A percentile compares a stretch with the other conserved stretches of the same genome.
Evolutionary conservation across 192 early-diverging fungal species (phyloP).

Genomic region (Coemansia reversa): DNA sequence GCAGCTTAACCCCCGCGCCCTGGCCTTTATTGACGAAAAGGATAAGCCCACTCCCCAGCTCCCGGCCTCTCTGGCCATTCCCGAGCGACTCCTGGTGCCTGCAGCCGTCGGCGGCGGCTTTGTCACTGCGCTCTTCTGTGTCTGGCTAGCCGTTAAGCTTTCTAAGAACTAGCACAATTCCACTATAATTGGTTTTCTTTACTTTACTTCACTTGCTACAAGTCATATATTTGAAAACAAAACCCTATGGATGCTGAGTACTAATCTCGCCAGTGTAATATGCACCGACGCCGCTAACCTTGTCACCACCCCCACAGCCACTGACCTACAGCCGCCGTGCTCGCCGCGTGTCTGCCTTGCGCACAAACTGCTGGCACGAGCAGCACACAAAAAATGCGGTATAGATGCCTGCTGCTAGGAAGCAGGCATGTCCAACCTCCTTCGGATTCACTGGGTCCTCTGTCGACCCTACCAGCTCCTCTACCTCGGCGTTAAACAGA

Average conservation of each 20-base stretch:
- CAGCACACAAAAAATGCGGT: conserved; percentile 52
- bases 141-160: conserved; percentile 51
- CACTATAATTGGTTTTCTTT: background rate
- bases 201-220: conserved; percentile 3
- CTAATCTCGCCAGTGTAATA: too few species aligned
- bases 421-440: conserved; percentile 53
- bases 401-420: conserved; percentile 52
- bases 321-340: conserved; percentile 40
- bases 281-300: too few species aligned
- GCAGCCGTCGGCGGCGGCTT: conserved; percentile 55
- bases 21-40: conserved; percentile 25
- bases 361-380: conserved; percentile 52
- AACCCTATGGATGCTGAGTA: background rate
- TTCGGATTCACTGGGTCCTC: conserved; percentile 55
- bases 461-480: conserved; percentile 51
- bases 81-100: conserved; percentile 50
- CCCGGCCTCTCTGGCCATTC: conserved; percentile 33
- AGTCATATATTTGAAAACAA: background rate
- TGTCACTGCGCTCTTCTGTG: conserved; percentile 51
- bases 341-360: conserved; percentile 40
- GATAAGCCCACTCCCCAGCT: background rate
- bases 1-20: conserved; percentile 46
- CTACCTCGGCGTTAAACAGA: conserved; percentile 52
- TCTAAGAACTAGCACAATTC: conserved; percentile 43
- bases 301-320: too few species aligned